Evolutionary conservation across 345 rosid genomes (phyloP).

Genomic region (Dovyalis caffra): DNA sequence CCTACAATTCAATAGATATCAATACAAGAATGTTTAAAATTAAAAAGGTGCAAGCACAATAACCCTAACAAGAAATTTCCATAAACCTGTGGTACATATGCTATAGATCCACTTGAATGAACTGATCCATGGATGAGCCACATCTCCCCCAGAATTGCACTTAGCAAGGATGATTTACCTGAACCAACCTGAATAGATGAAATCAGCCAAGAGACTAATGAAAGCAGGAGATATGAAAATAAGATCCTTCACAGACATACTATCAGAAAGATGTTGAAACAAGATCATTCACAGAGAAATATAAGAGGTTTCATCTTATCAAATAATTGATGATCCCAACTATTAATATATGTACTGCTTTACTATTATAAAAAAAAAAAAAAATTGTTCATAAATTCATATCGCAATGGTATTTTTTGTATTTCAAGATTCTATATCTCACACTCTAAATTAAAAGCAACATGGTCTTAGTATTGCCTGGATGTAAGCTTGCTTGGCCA

Average conservation of each 20-base stretch:
- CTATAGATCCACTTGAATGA: slow-evolving; percentile 51
- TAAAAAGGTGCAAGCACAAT: slow-evolving; percentile 10
- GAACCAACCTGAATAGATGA: slow-evolving; percentile 74
- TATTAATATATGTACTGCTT: too few relatives aligned
- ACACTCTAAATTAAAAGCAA: neutral
- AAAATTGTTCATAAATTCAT: neutral
- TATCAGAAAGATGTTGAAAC: too few relatives aligned
- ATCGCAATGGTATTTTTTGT: neutral
- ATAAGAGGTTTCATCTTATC: too few relatives aligned
- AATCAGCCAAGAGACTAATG: slow-evolving; percentile 14
- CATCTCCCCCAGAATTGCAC: slow-evolving; percentile 72
- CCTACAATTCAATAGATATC: slow-evolving; percentile 41
- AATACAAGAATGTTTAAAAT: slow-evolving; percentile 21
- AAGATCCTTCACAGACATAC: neutral
- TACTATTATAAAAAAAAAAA: too few relatives aligned
- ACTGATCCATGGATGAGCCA: slow-evolving; percentile 60
- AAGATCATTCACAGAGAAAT: too few relatives aligned
- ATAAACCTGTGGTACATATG: slow-evolving; percentile 90
- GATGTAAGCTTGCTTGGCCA: neutral
- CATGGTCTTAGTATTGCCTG: neutral
- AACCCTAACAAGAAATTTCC: slow-evolving; percentile 14
- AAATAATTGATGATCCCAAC: too few relatives aligned
- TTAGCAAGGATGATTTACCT: slow-evolving; percentile 87
- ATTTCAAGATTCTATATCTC: neutral
- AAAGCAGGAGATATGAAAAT: neutral